These are phyloP conservation scores for Tulasnella sp. DNA, from an alignment of 768 basidiomycete species.

Conservation along the genomic window DNA sequence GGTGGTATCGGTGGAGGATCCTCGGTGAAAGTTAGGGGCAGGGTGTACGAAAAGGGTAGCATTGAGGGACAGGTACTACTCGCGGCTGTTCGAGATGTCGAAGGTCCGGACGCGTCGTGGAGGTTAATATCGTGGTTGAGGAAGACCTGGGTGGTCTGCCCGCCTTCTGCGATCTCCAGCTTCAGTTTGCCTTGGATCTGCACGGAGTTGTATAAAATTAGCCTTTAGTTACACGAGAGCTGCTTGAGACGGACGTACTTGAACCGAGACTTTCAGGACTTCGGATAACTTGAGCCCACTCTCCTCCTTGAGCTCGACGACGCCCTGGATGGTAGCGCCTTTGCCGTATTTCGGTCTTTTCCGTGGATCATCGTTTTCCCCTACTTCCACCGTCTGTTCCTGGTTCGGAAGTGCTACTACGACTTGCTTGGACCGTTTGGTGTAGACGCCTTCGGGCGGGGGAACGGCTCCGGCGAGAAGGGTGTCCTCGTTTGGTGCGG, in stretches of 20 bases:
- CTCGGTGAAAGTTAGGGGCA: constrained; percentile 17
- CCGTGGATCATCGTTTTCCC: background rate
- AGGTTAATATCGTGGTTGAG: constrained; percentile 15
- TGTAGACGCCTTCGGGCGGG: constrained; percentile 17
- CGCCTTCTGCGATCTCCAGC: constrained; percentile 29
- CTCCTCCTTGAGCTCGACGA: constrained; percentile 21
- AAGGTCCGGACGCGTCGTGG: constrained; percentile 12
- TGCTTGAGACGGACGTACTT: background rate
- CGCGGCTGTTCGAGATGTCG: background rate
- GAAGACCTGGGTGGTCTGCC: background rate
- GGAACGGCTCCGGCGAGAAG: constrained; percentile 26
- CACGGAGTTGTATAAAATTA: background rate
- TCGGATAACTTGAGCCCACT: constrained; percentile 18
- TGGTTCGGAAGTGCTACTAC: constrained; percentile 15
- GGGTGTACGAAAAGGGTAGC: constrained; percentile 21
- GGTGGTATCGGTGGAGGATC: constrained; percentile 14
- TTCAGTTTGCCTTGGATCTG: constrained; percentile 30
- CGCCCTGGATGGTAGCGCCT: background rate
- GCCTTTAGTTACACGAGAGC: background rate
- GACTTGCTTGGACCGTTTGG: constrained; percentile 18
- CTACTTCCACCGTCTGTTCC: background rate
- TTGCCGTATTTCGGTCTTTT: constrained; percentile 23
- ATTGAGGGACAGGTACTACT: constrained; percentile 9
- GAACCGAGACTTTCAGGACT: constrained; percentile 12
- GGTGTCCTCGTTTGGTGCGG: constrained; percentile 19